These are phyloP conservation scores for Dactylorhiza incarnata DNA, from an alignment of 106 monocot species.

Conservation along the genomic window DNA sequence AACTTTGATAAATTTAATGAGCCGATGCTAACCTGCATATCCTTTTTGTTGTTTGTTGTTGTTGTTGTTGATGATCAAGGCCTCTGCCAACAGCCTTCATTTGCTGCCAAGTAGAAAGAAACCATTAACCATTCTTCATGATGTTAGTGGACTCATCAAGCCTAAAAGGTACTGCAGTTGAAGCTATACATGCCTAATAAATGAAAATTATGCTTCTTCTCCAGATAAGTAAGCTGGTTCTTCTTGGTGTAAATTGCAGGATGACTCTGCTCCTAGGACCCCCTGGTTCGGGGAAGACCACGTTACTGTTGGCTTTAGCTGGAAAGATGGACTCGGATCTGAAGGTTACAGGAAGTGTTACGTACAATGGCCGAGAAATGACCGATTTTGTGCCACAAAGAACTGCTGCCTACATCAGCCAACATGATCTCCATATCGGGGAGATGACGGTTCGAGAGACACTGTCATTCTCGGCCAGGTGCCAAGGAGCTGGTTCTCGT, in stretches of 20 bases:
- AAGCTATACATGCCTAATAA: too few relatives aligned
- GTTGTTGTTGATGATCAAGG: background rate
- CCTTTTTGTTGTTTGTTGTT: background rate
- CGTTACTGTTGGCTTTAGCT: conserved; percentile 35
- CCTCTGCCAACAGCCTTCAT: conserved; percentile 18
- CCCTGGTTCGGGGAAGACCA: conserved; percentile 10
- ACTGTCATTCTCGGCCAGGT: too few relatives aligned
- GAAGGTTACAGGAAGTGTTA: conserved; percentile 8
- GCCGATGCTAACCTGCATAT: too few relatives aligned
- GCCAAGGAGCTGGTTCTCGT: too few relatives aligned
- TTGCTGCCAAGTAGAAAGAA: conserved; percentile 34
- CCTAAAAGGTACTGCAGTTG: conserved; percentile 21
- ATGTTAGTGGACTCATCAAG: conserved; percentile 38
- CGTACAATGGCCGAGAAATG: too few relatives aligned
- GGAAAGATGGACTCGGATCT: conserved; percentile 28
- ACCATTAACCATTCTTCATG: conserved; percentile 31
- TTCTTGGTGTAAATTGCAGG: conserved; percentile 11
- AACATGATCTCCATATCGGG: too few relatives aligned
- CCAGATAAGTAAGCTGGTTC: background rate
- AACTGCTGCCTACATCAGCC: too few relatives aligned
- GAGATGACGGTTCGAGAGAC: too few relatives aligned
- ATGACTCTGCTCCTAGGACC: conserved; percentile 7
- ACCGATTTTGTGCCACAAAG: too few relatives aligned
- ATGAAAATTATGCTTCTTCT: background rate
- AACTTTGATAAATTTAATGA: too few relatives aligned